phyloP scores from a whole-genome alignment of 2,329 filamentous ascomycete species.

The Neospermospora avenae region DNA sequence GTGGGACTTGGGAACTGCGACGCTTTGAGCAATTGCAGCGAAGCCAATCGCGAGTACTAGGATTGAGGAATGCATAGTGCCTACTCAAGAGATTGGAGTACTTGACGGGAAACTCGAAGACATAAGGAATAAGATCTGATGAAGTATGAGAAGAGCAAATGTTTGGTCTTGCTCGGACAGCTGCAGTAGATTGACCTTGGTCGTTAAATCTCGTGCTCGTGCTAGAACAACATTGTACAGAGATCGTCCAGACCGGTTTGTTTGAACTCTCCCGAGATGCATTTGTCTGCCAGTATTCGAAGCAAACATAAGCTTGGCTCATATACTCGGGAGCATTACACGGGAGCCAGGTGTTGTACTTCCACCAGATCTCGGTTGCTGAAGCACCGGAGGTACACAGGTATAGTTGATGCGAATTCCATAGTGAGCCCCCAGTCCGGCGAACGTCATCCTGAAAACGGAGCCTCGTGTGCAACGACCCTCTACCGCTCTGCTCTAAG shows the following conservation, averaged over 20 bases:
- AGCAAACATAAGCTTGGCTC: not conserved
- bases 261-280: not conserved
- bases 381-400: not conserved
- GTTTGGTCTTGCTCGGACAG: not conserved
- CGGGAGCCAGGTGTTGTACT: not conserved
- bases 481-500: not conserved
- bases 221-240: not conserved
- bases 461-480: too few relatives aligned
- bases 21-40: conserved; percentile 1
- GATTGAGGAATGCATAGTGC: not conserved
- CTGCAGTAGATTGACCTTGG: not conserved
- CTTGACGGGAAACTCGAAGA: not conserved
- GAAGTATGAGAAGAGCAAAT: not conserved
- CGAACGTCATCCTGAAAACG: too few relatives aligned
- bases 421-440: not conserved
- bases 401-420: not conserved
- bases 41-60: conserved; percentile 3
- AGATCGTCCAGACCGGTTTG: not conserved
- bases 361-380: not conserved
- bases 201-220: not conserved
- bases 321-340: not conserved
- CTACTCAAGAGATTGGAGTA: not conserved
- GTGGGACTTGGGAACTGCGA: conserved; percentile 15
- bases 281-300: not conserved
- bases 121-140: not conserved